Evolutionary conservation across 805 yeast genomes (phyloP).

Genomic region (Yamadazyma kitorensis): DNA sequence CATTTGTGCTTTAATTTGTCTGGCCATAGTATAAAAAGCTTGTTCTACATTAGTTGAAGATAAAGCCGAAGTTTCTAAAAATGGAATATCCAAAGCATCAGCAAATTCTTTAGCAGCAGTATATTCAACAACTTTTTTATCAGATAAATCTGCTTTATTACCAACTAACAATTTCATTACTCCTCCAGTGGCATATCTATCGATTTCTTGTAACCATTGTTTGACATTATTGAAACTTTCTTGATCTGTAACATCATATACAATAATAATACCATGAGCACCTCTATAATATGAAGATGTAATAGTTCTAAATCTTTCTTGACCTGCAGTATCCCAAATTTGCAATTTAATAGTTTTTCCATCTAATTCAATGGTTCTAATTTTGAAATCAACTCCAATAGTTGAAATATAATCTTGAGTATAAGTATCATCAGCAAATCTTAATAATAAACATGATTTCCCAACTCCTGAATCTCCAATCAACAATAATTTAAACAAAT

Average conservation of each 20-base stretch:
- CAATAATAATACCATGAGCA: slow-evolving; percentile 97
- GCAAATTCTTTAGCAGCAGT: slow-evolving; percentile 97
- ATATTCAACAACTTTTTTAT: slow-evolving; percentile 92
- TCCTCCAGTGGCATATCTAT: slow-evolving; percentile 96
- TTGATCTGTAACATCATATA: slow-evolving; percentile 96
- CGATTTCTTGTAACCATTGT: slow-evolving; percentile 98
- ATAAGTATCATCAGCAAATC: slow-evolving; percentile 97
- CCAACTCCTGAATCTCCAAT: slow-evolving; percentile 99
- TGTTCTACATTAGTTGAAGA: slow-evolving; percentile 96
- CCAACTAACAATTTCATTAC: slow-evolving; percentile 95
- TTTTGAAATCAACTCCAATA: slow-evolving; percentile 94
- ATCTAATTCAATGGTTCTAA: slow-evolving; percentile 87
- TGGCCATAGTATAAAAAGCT: slow-evolving; percentile 97
- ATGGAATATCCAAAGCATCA: slow-evolving; percentile 89
- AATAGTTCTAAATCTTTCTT: slow-evolving; percentile 96
- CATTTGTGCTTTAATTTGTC: slow-evolving; percentile 96
- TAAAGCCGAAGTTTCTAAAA: slow-evolving; percentile 94
- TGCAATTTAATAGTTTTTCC: slow-evolving; percentile 97
- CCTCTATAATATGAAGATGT: slow-evolving; percentile 98
- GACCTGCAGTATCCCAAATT: slow-evolving; percentile 99
- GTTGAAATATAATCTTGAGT: slow-evolving; percentile 96
- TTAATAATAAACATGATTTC: slow-evolving; percentile 87
- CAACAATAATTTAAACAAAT: slow-evolving; percentile 87
- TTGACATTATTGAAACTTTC: slow-evolving; percentile 94
- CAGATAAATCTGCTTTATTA: slow-evolving; percentile 91